Evolutionary conservation across 176 grass and related monocot species (phyloP), one percentile per base, ranked within the genome.

Genomic region (Tillandsia fasciculata): DNA sequence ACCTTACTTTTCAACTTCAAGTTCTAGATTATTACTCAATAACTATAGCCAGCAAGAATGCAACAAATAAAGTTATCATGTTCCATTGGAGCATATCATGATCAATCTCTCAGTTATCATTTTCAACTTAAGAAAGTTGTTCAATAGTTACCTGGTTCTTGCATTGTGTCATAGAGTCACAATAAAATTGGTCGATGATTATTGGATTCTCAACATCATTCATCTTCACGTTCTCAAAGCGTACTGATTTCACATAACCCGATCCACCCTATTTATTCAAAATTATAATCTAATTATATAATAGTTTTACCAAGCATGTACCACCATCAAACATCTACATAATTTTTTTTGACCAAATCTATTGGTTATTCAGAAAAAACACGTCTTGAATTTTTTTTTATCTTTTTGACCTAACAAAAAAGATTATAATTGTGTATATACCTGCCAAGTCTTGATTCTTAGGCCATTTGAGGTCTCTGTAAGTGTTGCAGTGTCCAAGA

Each of bases 131-230:
- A 27, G 10, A n/a, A 10, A 56, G 57, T 23, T 29, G 0, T 7
- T 42, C 33, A 42, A 42, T 42, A 42, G 0, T 58, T 76, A 87
- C 85, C 80, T 54, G 77, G 82, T 89, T 89, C 12, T 70, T 76
- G 83, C 88, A 87, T 1, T 67, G 48, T 2, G 11, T 65, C 3
- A 10, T 2, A 9, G 81, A 64, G 72, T 96, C 92, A 53, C 92
- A 96, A 83, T 96, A 96, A 85, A 96, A 96, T 71, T 96, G 92
- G 76, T 96, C 88, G 23, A 96, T 96, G 81, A 96, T 69, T 68
- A 96, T 92, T 64, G 92, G 92, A 76, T 92, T 90, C 68, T 85
- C 66, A 8, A 96, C 92, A 71, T 61, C 83, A 18, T 84, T 80
- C 12, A 96, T 77, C 26, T 12, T 65, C 10, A 96, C 86, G 56